phyloP scores from a whole-genome alignment of 345 rosid species.

The Stellera chamaejasme region DNA sequence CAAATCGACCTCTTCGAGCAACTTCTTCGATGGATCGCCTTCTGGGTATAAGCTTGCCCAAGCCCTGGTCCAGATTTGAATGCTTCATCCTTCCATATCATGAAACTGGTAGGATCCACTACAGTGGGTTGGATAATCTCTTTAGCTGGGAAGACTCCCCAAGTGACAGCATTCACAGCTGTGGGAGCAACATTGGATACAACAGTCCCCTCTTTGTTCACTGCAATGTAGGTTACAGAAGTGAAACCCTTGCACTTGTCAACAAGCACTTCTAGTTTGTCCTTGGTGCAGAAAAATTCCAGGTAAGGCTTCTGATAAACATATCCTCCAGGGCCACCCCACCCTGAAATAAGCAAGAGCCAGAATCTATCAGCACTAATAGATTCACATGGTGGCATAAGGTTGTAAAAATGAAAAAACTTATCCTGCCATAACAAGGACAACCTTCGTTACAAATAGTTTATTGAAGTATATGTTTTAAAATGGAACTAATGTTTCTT shows the following conservation, averaged over 20 bases:
- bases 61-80: slow-evolving; percentile 84
- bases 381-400: too few relatives aligned
- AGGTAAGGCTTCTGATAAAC: slow-evolving; percentile 94
- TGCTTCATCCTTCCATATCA: slow-evolving; percentile 96
- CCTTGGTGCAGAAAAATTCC: slow-evolving; percentile 89
- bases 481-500: too few relatives aligned
- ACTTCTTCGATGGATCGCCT: slow-evolving; percentile 48
- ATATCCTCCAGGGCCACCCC: slow-evolving; percentile 97
- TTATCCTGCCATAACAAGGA: too few relatives aligned
- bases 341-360: slow-evolving; percentile 40
- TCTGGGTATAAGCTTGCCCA: slow-evolving; percentile 82
- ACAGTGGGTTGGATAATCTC: slow-evolving; percentile 91
- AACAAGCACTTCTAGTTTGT: slow-evolving; percentile 51
- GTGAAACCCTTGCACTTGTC: slow-evolving; percentile 62
- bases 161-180: slow-evolving; percentile 85
- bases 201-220: slow-evolving; percentile 55
- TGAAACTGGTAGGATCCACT: slow-evolving; percentile 95
- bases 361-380: too few relatives aligned
- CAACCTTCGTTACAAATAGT: too few relatives aligned
- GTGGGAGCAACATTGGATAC: slow-evolving; percentile 39
- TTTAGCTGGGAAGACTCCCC: slow-evolving; percentile 94
- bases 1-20: slow-evolving; percentile 63
- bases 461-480: too few relatives aligned
- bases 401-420: too few relatives aligned
- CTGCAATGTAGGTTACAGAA: slow-evolving; percentile 58